Conservation (phyloP, 2,329 filamentous ascomycete genomes). For the Hymenoscyphus fructigenus region DNA sequence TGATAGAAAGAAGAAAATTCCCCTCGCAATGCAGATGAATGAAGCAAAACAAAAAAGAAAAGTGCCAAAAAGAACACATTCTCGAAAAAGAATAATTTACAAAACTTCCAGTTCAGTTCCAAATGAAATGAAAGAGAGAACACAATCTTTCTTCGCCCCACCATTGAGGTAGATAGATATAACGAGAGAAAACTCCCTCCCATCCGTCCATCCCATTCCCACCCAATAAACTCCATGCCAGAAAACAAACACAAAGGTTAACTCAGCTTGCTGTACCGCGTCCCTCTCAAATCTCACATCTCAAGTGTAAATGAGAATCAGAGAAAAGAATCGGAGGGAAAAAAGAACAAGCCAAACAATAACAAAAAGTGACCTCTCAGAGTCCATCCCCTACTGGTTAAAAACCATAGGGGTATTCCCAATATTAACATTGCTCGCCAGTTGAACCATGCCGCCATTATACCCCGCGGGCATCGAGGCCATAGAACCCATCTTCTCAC, state of each 20-base stretch:
- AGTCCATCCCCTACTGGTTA: slow-evolving; percentile 27
- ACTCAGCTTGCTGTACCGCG: too few relatives aligned
- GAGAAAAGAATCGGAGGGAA: too few relatives aligned
- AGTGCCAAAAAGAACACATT: too few relatives aligned
- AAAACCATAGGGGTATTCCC: slow-evolving; percentile 38
- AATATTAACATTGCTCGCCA: slow-evolving; percentile 31
- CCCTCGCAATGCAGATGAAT: too few relatives aligned
- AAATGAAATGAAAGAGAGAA: background rate
- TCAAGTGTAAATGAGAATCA: background rate
- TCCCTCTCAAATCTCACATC: too few relatives aligned
- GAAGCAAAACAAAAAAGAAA: too few relatives aligned
- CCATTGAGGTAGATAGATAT: background rate
- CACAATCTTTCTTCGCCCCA: background rate
- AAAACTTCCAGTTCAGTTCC: too few relatives aligned
- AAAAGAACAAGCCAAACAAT: background rate
- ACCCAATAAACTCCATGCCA: background rate
- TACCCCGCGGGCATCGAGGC: slow-evolving; percentile 32
- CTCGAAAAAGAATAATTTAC: too few relatives aligned
- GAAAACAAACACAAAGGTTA: background rate
- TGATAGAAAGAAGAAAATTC: too few relatives aligned
- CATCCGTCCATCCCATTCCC: background rate
- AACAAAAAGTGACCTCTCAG: background rate
- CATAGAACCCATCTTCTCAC: slow-evolving; percentile 50
- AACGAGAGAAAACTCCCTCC: background rate
- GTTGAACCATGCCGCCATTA: slow-evolving; percentile 26